phyloP scores from a whole-genome alignment of 495 filamentous ascomycete species.

The Neurospora tetraspora region DNA sequence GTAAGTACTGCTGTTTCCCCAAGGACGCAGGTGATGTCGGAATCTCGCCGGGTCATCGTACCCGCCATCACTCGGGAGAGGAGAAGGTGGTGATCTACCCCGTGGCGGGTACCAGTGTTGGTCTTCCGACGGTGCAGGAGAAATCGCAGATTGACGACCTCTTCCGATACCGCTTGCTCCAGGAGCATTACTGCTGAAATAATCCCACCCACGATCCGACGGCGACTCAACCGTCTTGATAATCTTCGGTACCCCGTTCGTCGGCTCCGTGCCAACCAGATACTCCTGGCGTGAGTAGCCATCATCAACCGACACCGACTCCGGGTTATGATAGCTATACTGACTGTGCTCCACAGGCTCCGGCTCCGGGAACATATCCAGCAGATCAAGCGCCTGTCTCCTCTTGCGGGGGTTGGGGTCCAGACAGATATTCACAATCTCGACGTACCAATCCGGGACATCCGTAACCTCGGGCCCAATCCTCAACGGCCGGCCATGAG shows the following conservation, averaged over 20 bases:
- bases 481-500: conserved; percentile 58
- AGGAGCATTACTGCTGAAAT: neutral
- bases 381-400: conserved; percentile 29
- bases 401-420: conserved; percentile 32
- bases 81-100: conserved; percentile 38
- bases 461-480: conserved; percentile 25
- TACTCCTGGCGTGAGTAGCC: conserved; percentile 22
- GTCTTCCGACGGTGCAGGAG: conserved; percentile 17
- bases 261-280: conserved; percentile 16
- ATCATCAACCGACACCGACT: conserved; percentile 26
- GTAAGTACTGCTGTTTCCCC: conserved; percentile 5
- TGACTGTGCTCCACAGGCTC: conserved; percentile 16
- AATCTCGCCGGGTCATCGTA: conserved; percentile 13
- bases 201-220: neutral
- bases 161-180: neutral
- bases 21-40: conserved; percentile 13
- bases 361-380: conserved; percentile 30
- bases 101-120: conserved; percentile 28
- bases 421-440: conserved; percentile 35
- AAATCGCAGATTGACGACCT: neutral
- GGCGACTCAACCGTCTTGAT: conserved; percentile 21
- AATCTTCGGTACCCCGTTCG: conserved; percentile 12
- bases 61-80: conserved; percentile 29
- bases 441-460: conserved; percentile 35
- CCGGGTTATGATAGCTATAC: conserved; percentile 12